Evolutionary conservation across 331 rosid genomes (phyloP), one percentile per base, ranked within the genome.

Genomic region (Ulmus americana): DNA sequence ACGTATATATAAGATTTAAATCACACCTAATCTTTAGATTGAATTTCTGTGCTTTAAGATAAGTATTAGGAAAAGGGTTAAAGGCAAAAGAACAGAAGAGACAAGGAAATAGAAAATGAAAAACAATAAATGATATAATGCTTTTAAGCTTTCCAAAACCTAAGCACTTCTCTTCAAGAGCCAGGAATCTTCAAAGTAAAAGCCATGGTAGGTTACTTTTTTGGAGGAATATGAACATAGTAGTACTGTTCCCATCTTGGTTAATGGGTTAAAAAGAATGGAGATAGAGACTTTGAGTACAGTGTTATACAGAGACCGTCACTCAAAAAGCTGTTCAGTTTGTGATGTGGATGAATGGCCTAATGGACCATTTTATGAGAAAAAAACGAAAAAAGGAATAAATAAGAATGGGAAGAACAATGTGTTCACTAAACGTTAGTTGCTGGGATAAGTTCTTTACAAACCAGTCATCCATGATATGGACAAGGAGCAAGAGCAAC

Each of bases 371-470:
- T 52, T 9, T 14, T 3, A 6, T 39, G 45, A 47, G 14, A 45
- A 49, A 9, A 9, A 7, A 1, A 8, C 0, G 35, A 8, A 59
- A 40, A 39, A 14, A 7, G 49, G 35, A 28, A 28, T 28, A 28
- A 48, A 10, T 1, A 11, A 2, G 15, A 48, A 3, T 12, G 10
- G 7, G 12, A 38, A 48, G 46, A 50, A 64, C 69, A 39, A 48
- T 38, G 46, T 11, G 45, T 13, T 64, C 65, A 44, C 39, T 20
- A 61, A 3, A 1, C 0, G 1, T 40, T 13, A 13, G 40, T 6
- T 41, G 10, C 18, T 48, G 68, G 68, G 57, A 64, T 64, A 49
- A 49, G 58, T 48, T 64, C 48, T 49, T 64, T 49, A 39, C n/a
- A 64, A 49, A 28, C 35, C 47, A 64, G 55, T 64, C 45, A 10